These are phyloP conservation scores for Paraphaeosphaeria sporulosa DNA, from an alignment of 2,329 filamentous ascomycete species.

Conservation along the genomic window DNA sequence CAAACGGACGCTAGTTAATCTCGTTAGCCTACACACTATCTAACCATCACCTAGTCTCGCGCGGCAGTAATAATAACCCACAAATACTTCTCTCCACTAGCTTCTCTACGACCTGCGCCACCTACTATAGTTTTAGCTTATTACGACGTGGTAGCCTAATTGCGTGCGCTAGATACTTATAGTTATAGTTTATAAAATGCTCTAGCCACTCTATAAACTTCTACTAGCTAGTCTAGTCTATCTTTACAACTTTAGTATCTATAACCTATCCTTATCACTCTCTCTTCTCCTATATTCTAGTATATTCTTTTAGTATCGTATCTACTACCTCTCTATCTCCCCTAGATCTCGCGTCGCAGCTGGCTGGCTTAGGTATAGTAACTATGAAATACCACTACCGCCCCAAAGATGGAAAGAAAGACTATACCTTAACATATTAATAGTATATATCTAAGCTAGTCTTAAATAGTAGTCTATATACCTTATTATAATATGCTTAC, in stretches of 20 bases:
- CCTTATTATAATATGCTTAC: background rate
- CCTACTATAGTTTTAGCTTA: background rate
- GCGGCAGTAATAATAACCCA: background rate
- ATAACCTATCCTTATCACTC: background rate
- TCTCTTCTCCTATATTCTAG: background rate
- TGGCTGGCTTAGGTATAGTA: background rate
- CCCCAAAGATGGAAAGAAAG: background rate
- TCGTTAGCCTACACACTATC: background rate
- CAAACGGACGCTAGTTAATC: constrained; percentile 11
- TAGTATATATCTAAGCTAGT: background rate
- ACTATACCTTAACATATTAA: background rate
- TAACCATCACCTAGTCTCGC: background rate
- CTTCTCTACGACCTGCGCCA: background rate
- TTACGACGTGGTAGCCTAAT: background rate
- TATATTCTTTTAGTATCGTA: background rate
- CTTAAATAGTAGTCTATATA: constrained; percentile 1
- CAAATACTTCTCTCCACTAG: background rate
- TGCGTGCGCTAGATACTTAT: background rate
- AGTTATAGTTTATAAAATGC: constrained; percentile 9
- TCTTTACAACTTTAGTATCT: constrained; percentile 5
- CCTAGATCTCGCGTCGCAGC: too few relatives aligned
- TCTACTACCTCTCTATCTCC: too few relatives aligned
- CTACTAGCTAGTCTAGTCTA: background rate
- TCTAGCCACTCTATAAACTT: constrained; percentile 6
- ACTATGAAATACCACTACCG: background rate